phyloP scores from a whole-genome alignment of 306 rosid genomes.

The Ochetophila trinervis region DNA sequence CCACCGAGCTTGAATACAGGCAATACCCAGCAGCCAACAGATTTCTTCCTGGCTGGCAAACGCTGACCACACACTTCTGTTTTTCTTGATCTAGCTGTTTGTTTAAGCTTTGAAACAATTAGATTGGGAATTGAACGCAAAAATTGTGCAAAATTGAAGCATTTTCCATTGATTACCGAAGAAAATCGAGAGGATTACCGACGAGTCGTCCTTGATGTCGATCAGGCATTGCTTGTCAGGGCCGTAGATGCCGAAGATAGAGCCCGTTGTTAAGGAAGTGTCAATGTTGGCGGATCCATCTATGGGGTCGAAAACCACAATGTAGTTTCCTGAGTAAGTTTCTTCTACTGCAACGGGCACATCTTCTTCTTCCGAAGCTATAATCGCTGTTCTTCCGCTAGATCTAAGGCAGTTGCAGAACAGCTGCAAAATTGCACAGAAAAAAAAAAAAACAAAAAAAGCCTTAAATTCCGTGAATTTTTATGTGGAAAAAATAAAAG shows the following conservation, averaged over 20 bases:
- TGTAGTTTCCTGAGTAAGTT: conserved; percentile 43
- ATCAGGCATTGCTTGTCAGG: conserved; percentile 39
- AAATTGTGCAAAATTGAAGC: too few relatives aligned
- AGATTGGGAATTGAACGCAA: not conserved
- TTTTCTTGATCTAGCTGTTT: conserved; percentile 33
- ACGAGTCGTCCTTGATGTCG: conserved; percentile 26
- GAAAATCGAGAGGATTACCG: conserved; percentile 22
- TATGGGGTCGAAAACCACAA: conserved; percentile 43
- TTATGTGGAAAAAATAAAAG: too few relatives aligned
- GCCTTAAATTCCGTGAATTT: too few relatives aligned
- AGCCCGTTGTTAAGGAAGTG: conserved; percentile 40
- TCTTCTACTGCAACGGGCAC: conserved; percentile 48
- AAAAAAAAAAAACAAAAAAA: not conserved
- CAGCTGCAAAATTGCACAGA: conserved; percentile 15
- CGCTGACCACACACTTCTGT: conserved; percentile 33
- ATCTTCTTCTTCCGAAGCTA: conserved; percentile 47
- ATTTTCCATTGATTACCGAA: not conserved
- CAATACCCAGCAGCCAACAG: conserved; percentile 45
- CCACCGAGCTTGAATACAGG: conserved; percentile 43
- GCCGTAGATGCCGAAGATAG: conserved; percentile 41
- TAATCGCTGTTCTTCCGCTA: conserved; percentile 37
- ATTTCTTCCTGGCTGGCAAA: conserved; percentile 46
- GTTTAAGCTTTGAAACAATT: not conserved
- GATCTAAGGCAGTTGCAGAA: conserved; percentile 43
- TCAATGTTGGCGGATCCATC: conserved; percentile 47